Evolutionary conservation across 176 grass and related monocot species (phyloP).

Genomic region (Chrysopogon serrulatus): DNA sequence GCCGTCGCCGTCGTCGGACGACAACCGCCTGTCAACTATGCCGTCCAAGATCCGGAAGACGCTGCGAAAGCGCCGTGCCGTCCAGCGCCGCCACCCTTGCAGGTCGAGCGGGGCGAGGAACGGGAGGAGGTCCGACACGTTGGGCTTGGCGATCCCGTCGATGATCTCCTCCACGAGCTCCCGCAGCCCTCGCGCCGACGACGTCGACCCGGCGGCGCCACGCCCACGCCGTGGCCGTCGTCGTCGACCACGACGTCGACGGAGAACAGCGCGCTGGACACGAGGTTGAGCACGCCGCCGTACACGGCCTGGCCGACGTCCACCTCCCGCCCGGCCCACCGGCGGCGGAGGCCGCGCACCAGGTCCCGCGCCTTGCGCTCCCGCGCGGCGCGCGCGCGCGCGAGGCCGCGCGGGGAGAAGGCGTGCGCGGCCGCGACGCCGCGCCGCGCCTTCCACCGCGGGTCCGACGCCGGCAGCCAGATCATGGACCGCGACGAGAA

Average conservation of each 20-base stretch:
- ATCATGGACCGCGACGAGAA: constrained; percentile 9
- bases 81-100: constrained; percentile 16
- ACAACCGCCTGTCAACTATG: constrained; percentile 1
- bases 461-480: constrained; percentile 26
- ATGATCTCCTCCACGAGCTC: background rate
- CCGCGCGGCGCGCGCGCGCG: background rate
- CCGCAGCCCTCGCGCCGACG: constrained; percentile 4
- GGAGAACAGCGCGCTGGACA: constrained; percentile 25
- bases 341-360: background rate
- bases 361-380: constrained; percentile 28
- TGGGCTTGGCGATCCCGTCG: background rate
- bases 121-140: constrained; percentile 44
- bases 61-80: background rate
- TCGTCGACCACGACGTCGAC: constrained; percentile 19
- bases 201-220: too few species aligned
- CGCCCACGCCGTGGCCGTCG: too few species aligned
- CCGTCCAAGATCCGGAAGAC: constrained; percentile 1
- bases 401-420: constrained; percentile 30
- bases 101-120: constrained; percentile 31
- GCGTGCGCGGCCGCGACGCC: constrained; percentile 14
- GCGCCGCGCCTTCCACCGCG: constrained; percentile 30
- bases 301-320: constrained; percentile 14
- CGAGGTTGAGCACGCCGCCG: constrained; percentile 23
- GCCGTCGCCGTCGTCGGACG: background rate
- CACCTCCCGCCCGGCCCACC: background rate